phyloP scores from a whole-genome alignment of 1,139 yeast genomes.

The Candida tunisiensis region DNA sequence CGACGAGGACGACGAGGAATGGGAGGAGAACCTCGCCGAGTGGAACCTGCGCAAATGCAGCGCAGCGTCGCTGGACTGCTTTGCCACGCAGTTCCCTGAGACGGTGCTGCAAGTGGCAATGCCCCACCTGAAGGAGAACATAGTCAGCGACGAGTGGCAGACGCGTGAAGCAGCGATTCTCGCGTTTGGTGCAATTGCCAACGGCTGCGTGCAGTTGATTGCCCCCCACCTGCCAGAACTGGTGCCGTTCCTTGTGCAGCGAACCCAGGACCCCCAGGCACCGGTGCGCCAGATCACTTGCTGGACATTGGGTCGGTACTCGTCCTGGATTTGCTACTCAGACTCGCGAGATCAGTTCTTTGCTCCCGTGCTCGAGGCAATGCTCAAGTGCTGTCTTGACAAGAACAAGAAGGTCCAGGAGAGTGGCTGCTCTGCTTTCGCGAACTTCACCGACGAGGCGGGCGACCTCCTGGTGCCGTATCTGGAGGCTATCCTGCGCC shows the following conservation, averaged over 20 bases:
- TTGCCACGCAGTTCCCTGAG: slow-evolving; percentile 53
- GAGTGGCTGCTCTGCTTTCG: slow-evolving; percentile 78
- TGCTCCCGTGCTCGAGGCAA: slow-evolving; percentile 56
- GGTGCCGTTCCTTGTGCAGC: slow-evolving; percentile 71
- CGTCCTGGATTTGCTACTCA: slow-evolving; percentile 53
- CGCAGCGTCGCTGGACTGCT: slow-evolving; percentile 78
- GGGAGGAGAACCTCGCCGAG: slow-evolving; percentile 43
- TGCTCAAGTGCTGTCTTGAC: slow-evolving; percentile 63
- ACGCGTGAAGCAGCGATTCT: slow-evolving; percentile 84
- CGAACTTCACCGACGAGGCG: slow-evolving; percentile 66
- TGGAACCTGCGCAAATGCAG: slow-evolving; percentile 92
- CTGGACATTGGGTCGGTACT: slow-evolving; percentile 85
- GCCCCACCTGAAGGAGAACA: slow-evolving; percentile 59
- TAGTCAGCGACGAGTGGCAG: slow-evolving; percentile 65
- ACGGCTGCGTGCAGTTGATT: slow-evolving; percentile 55
- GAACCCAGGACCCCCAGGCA: slow-evolving; percentile 60
- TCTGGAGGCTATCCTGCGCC: slow-evolving; percentile 49
- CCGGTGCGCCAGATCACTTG: slow-evolving; percentile 86
- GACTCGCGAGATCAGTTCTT: slow-evolving; percentile 52
- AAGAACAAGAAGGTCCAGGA: slow-evolving; percentile 85
- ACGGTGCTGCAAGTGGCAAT: slow-evolving; percentile 51
- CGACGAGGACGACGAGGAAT: slow-evolving; percentile 51
- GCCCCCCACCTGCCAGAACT: slow-evolving; percentile 59
- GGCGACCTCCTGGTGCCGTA: slow-evolving; percentile 42
- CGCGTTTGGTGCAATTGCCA: slow-evolving; percentile 91